Conservation (phyloP, 768 basidiomycete species). For the Hypholoma fasciculare region DNA sequence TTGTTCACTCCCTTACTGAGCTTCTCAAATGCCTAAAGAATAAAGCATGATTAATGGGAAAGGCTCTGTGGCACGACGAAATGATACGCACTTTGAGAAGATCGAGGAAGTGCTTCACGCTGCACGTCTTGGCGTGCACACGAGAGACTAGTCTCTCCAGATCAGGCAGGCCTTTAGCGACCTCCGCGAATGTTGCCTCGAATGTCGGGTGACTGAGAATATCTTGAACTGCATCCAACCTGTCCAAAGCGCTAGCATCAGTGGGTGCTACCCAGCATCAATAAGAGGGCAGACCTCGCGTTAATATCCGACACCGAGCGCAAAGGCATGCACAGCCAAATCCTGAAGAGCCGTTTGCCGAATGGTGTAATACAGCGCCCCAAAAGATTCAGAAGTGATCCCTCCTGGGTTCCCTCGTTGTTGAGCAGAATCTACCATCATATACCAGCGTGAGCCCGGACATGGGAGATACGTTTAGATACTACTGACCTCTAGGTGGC, state of each 20-base stretch:
- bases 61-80: not conserved
- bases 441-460: not conserved
- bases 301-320: conserved; percentile 84
- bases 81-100: conserved; percentile 61
- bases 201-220: conserved; percentile 80
- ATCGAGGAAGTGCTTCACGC: conserved; percentile 83
- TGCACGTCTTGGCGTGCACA: conserved; percentile 91
- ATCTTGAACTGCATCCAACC: conserved; percentile 94
- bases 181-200: conserved; percentile 68
- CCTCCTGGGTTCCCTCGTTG: conserved; percentile 91
- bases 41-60: not conserved
- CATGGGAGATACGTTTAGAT: no score
- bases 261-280: not conserved
- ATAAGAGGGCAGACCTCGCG: conserved; percentile 53
- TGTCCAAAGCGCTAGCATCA: conserved; percentile 24
- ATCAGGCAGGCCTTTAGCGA: conserved; percentile 86
- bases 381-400: conserved; percentile 81
- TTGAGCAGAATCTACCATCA: conserved; percentile 75
- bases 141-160: conserved; percentile 93
- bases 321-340: conserved; percentile 95
- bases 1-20: conserved; percentile 66
- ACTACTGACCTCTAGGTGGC: conserved; percentile 80
- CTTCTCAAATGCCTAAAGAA: conserved; percentile 66
- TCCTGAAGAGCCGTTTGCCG: conserved; percentile 93
- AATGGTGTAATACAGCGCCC: conserved; percentile 89